phyloP scores from a whole-genome alignment of 306 rosid genomes.

The Dalbergia oliveri region DNA sequence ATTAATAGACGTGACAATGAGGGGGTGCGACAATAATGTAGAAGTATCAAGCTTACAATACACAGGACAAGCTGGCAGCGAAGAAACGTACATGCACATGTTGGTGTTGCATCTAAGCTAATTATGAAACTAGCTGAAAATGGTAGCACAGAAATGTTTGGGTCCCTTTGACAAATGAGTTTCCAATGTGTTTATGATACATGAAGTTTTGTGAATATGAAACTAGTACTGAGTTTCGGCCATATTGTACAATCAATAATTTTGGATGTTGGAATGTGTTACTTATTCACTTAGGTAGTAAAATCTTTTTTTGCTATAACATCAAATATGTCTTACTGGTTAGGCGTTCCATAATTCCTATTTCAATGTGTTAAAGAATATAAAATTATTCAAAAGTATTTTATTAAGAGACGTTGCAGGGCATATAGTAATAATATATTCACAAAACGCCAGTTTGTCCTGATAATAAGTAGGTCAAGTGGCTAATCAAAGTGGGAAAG shows the following conservation, averaged over 20 bases:
- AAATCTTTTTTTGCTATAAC: background rate
- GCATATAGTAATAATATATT: background rate
- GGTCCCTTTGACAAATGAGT: constrained; percentile 1
- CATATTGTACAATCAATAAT: background rate
- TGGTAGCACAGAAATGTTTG: background rate
- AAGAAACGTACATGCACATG: constrained; percentile 2
- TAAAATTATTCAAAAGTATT: background rate
- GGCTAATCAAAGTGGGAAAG: constrained; percentile 37
- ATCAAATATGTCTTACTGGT: background rate
- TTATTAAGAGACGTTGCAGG: background rate
- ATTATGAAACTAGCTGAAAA: constrained; percentile 4
- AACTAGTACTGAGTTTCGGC: background rate
- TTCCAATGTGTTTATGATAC: background rate
- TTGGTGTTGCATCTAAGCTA: background rate
- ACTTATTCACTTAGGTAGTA: background rate
- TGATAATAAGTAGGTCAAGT: constrained; percentile 13
- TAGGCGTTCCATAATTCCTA: background rate
- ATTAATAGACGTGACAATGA: constrained; percentile 3
- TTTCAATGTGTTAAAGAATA: background rate
- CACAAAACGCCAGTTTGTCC: background rate
- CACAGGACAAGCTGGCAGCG: constrained; percentile 16
- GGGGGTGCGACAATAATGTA: background rate
- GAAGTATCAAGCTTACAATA: constrained; percentile 1
- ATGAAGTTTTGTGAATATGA: background rate
- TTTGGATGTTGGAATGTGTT: background rate